These are phyloP conservation scores for Kodamaea hsintzibuensis DNA, from an alignment of 805 yeast species.

Conservation along the genomic window DNA sequence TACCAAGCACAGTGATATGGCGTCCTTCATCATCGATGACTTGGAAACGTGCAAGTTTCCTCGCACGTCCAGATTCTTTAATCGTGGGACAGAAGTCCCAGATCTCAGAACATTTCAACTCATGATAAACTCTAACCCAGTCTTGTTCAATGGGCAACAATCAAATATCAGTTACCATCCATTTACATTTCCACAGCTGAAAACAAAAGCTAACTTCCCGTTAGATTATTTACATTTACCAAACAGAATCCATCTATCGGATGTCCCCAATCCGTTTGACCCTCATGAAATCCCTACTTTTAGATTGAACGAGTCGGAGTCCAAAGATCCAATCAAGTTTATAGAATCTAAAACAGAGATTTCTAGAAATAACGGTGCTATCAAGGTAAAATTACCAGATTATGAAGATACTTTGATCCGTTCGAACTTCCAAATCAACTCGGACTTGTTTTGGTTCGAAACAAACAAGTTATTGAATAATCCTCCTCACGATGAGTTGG, in stretches of 20 bases:
- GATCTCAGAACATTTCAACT: conserved; percentile 23
- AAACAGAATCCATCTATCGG: conserved; percentile 22
- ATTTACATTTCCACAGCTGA: conserved; percentile 45
- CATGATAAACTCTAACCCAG: conserved; percentile 16
- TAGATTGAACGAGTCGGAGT: conserved; percentile 52
- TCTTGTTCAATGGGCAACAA: conserved; percentile 23
- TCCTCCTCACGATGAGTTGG: conserved; percentile 38
- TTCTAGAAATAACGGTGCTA: conserved; percentile 69
- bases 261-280: conserved; percentile 7
- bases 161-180: conserved; percentile 43
- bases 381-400: conserved; percentile 68
- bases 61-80: conserved; percentile 27
- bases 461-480: conserved; percentile 50
- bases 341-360: conserved; percentile 51
- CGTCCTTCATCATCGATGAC: conserved; percentile 3
- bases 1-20: not conserved
- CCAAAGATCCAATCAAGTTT: conserved; percentile 62
- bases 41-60: conserved; percentile 22
- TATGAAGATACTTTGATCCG: conserved; percentile 19
- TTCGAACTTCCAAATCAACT: conserved; percentile 33
- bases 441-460: conserved; percentile 53
- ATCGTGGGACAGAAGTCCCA: conserved; percentile 20
- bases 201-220: conserved; percentile 45
- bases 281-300: conserved; percentile 53
- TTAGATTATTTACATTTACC: conserved; percentile 41